phyloP scores from a whole-genome alignment of 306 rosid genomes.

The Cicer yamashitae region DNA sequence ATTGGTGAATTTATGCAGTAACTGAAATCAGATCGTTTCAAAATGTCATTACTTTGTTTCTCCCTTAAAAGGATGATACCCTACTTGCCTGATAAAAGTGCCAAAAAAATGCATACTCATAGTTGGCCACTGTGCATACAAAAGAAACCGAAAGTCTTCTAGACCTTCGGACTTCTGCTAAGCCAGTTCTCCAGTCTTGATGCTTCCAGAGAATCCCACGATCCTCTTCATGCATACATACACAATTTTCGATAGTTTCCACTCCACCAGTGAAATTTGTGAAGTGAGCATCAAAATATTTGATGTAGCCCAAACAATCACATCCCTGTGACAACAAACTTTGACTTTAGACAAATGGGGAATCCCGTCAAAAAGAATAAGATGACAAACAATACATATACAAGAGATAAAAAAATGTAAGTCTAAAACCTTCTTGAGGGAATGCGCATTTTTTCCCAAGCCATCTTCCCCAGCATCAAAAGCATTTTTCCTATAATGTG shows the following conservation, averaged over 20 bases:
- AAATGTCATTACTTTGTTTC: constrained; percentile 12
- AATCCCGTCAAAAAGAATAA: constrained; percentile 11
- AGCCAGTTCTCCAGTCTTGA: constrained; percentile 97
- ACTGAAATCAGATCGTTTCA: background rate
- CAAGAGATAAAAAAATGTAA: constrained; percentile 24
- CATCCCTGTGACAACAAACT: constrained; percentile 67
- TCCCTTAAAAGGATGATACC: constrained; percentile 24
- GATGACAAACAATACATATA: constrained; percentile 26
- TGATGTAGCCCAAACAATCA: constrained; percentile 90
- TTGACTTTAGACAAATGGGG: constrained; percentile 42
- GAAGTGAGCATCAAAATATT: constrained; percentile 92
- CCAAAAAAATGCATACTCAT: constrained; percentile 94
- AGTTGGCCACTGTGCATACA: constrained; percentile 90
- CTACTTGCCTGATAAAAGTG: constrained; percentile 92
- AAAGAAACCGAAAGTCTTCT: constrained; percentile 85
- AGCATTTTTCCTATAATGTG: constrained; percentile 94
- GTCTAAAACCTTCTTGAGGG: constrained; percentile 77
- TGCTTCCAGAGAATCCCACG: constrained; percentile 95
- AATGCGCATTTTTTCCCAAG: constrained; percentile 92
- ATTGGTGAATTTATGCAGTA: constrained; percentile 28
- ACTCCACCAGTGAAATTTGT: constrained; percentile 92
- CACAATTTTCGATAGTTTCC: constrained; percentile 87
- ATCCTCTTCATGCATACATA: constrained; percentile 93
- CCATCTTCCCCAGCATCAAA: constrained; percentile 98
- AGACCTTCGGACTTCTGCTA: constrained; percentile 96